A percentile compares a stretch with the other conserved stretches of the same genome.
Evolutionary conservation across 192 early-diverging fungal genomes (phyloP).

Genomic region (Podila epicladia): DNA sequence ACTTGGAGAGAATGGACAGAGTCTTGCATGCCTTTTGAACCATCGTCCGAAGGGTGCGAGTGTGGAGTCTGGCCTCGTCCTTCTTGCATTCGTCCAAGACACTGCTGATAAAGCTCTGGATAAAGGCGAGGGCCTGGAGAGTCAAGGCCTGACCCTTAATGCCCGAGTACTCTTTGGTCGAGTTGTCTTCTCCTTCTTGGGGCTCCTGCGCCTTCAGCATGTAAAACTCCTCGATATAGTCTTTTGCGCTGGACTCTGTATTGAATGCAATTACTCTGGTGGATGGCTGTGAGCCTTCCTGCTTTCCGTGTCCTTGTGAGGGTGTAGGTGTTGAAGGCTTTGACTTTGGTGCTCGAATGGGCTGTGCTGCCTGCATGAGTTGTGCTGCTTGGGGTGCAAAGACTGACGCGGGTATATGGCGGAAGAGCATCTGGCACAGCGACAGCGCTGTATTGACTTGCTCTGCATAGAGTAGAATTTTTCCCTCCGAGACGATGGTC

Average conservation of each 20-base stretch:
- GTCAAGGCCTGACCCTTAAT: constrained; percentile 46
- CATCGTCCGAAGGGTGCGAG: constrained; percentile 19
- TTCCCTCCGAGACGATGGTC: constrained; percentile 22
- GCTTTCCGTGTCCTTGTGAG: constrained; percentile 1
- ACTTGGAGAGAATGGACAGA: constrained; percentile 31
- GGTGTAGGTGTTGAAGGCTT: constrained; percentile 38
- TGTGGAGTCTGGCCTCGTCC: constrained; percentile 2
- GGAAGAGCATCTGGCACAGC: constrained; percentile 44
- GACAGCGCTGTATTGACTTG: constrained; percentile 25
- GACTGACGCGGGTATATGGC: constrained; percentile 36
- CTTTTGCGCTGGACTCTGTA: constrained; percentile 46
- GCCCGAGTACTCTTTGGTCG: constrained; percentile 44
- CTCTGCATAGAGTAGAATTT: constrained; percentile 18
- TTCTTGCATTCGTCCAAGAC: constrained; percentile 38
- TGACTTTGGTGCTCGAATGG: constrained; percentile 33
- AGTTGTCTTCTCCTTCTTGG: constrained; percentile 5
- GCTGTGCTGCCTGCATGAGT: constrained; percentile 17
- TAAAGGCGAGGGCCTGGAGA: constrained; percentile 25
- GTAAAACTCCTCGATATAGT: constrained; percentile 63
- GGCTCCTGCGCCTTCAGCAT: constrained; percentile 21
- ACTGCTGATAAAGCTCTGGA: constrained; percentile 48
- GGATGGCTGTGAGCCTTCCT: constrained; percentile 1
- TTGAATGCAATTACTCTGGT: constrained; percentile 43
- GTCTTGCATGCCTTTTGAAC: constrained; percentile 49
- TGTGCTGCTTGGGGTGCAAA: constrained; percentile 41